Evolutionary conservation across 225 moss, liverwort and hornwort genomes (phyloP), one percentile per base, ranked within the genome.

Genomic region (Pseudisothecium myosuroides): DNA sequence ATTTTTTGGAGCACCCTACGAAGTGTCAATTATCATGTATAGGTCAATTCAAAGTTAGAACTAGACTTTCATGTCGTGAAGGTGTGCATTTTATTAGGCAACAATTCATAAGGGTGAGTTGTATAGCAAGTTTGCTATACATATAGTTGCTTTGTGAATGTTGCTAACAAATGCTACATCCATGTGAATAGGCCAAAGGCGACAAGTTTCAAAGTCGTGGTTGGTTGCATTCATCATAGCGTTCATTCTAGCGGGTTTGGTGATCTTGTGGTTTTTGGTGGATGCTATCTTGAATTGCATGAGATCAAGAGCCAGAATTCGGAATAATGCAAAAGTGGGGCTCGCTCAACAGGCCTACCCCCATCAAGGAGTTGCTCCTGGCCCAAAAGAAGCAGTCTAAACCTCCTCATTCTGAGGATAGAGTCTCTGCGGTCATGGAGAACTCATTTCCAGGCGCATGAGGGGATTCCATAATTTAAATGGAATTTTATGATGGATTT

Each of bases 1-100:
- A 12, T 20, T 7, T 32, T 76, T 76, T 0, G 0, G 1, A 50
- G 13, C 7, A 12, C 3, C 20, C 2, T 32, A 34, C 2, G 1
- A 13, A 76, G 34, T 32, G 3, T 20, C 0, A 0, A 76, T 20
- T 21, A 21, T 34, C 18, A 50, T 76, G 13, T 21, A 1, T 32
- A 50, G 0, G 20, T 50, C 8, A 76, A 2, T 20, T 32, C 4
- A 75, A 50, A 76, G 7, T 32, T 7, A 76, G 12, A 32, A 5
- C 12, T 2, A 32, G 1, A 32, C 32, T 13, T 21, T 34, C 21
- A 50, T 22, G 1, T 76, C 22, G 32, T 76, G 1, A 21, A 52
- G 22, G 7, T 74, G 45, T 74, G 1, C 29, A 17, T 54, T 13
- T 54, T n/a, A n/a, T n/a, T 54, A 54, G 54, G 54, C 54, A 31